These are phyloP conservation scores for Solanum bukasovii DNA, from an alignment of 257 asterid genomes.

Conservation along the genomic window DNA sequence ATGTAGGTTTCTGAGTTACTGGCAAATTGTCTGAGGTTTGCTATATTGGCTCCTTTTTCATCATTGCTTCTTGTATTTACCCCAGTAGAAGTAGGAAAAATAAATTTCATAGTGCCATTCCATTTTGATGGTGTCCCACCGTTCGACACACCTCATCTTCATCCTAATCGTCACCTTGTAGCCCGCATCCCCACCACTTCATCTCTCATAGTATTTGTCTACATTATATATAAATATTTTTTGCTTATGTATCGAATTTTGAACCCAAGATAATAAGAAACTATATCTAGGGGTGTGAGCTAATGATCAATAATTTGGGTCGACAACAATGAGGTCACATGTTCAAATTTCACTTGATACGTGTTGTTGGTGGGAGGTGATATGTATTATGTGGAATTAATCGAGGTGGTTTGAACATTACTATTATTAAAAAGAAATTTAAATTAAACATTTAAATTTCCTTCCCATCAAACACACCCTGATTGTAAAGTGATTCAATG, in stretches of 20 bases:
- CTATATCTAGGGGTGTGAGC: neutral
- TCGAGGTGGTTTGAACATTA: neutral
- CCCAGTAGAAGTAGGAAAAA: neutral
- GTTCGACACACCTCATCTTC: neutral
- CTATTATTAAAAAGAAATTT: neutral
- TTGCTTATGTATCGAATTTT: neutral
- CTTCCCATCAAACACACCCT: neutral
- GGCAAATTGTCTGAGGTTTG: neutral
- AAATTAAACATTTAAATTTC: no score
- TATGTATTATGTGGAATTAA: neutral
- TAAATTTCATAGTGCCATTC: neutral
- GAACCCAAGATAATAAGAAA: neutral
- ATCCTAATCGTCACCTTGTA: neutral
- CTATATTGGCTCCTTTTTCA: neutral
- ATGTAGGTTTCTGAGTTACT: neutral
- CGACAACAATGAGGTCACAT: neutral
- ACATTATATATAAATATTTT: neutral
- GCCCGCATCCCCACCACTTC: neutral
- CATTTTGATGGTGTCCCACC: neutral
- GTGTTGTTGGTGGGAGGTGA: neutral
- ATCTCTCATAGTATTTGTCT: neutral
- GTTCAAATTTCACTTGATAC: neutral
- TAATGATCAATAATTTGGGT: neutral
- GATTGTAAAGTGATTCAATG: neutral
- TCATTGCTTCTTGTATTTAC: neutral